Evolutionary conservation across 495 filamentous ascomycete genomes (phyloP).

Genomic region (Penicillium lagena): DNA sequence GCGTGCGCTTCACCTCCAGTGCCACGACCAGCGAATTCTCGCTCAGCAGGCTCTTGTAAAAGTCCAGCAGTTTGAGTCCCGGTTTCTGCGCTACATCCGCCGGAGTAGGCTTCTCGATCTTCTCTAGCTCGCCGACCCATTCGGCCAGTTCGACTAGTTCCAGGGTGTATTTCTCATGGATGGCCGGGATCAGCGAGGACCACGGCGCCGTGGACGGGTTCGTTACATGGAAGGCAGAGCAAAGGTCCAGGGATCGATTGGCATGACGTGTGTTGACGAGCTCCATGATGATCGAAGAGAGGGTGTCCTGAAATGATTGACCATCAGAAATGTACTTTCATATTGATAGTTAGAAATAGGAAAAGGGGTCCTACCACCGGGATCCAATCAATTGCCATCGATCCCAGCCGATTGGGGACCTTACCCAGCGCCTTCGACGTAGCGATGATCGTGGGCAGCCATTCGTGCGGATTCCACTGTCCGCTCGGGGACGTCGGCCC

Average conservation of each 20-base stretch:
- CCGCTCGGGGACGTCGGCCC: constrained; percentile 33
- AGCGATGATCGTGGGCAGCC: constrained; percentile 29
- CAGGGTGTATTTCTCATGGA: constrained; percentile 6
- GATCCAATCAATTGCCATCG: constrained; percentile 17
- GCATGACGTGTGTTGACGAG: constrained; percentile 12
- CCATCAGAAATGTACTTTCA: too few relatives aligned
- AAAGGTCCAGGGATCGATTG: background rate
- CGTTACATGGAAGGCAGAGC: constrained; percentile 21
- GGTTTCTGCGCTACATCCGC: constrained; percentile 15
- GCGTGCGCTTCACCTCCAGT: constrained; percentile 11
- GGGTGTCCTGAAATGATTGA: constrained; percentile 6
- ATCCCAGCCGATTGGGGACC: constrained; percentile 13
- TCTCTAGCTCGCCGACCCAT: constrained; percentile 20
- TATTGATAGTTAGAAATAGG: too few relatives aligned
- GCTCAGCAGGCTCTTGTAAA: constrained; percentile 16
- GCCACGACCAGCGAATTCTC: constrained; percentile 8
- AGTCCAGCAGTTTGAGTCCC: constrained; percentile 18
- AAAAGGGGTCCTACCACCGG: constrained; percentile 13
- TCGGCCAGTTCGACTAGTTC: constrained; percentile 9
- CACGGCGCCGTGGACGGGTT: constrained; percentile 16
- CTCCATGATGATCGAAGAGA: constrained; percentile 14
- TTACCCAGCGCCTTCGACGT: constrained; percentile 22
- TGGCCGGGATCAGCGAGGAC: constrained; percentile 15
- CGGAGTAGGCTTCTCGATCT: constrained; percentile 8
- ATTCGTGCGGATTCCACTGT: constrained; percentile 32